A percentile compares a stretch with the other conserved stretches of the same genome.
Conservation (phyloP, 2,329 filamentous ascomycete genomes). For the Aspergillus clavatus region DNA sequence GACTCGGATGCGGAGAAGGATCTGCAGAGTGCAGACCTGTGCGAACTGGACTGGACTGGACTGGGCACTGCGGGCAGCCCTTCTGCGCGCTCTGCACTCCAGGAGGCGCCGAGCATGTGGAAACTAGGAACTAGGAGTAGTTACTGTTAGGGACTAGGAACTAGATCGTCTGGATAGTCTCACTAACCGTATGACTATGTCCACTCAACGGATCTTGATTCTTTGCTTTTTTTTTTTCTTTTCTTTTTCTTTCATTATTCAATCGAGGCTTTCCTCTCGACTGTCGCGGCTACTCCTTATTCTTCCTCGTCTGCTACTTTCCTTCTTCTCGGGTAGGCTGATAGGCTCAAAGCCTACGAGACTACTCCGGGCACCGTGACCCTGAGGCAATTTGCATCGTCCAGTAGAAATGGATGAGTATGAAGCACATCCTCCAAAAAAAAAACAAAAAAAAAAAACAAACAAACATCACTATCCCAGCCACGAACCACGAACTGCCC, state of each 20-base stretch:
- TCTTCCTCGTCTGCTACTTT: neutral
- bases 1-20: neutral
- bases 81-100: too few species aligned
- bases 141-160: neutral
- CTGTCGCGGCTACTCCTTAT: neutral
- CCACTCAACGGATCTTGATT: too few species aligned
- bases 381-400: neutral
- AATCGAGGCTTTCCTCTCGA: neutral
- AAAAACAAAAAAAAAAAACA: neutral
- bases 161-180: too few species aligned
- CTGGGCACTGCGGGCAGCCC: too few species aligned
- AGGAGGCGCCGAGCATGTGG: too few species aligned
- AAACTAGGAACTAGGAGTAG: too few species aligned
- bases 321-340: neutral
- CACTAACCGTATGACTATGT: too few species aligned
- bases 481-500: too few species aligned
- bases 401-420: neutral
- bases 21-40: neutral
- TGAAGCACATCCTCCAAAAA: neutral
- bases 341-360: neutral
- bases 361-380: neutral
- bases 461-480: neutral
- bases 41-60: too few species aligned
- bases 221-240: too few species aligned
- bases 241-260: too few species aligned